Conservation (phyloP, 2,329 filamentous ascomycete species). For the Mycocentrospora acerina region DNA sequence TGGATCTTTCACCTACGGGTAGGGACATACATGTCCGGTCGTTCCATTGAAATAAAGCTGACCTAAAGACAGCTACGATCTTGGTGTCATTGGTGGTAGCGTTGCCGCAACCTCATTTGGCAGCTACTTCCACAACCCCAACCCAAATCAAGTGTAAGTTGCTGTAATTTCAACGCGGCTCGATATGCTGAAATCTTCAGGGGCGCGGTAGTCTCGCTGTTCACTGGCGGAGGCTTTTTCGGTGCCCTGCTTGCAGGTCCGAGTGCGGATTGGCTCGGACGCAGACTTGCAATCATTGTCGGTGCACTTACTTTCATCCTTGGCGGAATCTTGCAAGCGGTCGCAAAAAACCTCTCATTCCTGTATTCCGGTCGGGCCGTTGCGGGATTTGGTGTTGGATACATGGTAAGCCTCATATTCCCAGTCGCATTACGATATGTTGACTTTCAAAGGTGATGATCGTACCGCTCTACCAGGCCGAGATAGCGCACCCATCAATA, state of each 20-base stretch:
- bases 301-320: conserved; percentile 69
- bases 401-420: too few relatives aligned
- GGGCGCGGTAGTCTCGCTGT: conserved; percentile 71
- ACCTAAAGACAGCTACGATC: conserved; percentile 44
- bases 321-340: conserved; percentile 71
- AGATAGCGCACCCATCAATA: conserved; percentile 73
- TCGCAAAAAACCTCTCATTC: conserved; percentile 58
- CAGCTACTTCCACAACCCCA: conserved; percentile 32
- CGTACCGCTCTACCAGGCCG: conserved; percentile 73
- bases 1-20: conserved; percentile 46
- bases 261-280: conserved; percentile 62
- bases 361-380: conserved; percentile 69
- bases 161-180: too few relatives aligned
- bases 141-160: not conserved
- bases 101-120: conserved; percentile 46
- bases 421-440: too few relatives aligned
- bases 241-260: conserved; percentile 66
- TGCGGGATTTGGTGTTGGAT: conserved; percentile 60
- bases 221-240: conserved; percentile 72
- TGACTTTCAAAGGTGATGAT: too few relatives aligned
- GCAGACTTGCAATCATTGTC: conserved; percentile 68
- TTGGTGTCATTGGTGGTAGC: conserved; percentile 59
- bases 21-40: too few relatives aligned
- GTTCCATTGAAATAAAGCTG: too few relatives aligned
- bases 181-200: conserved; percentile 32